phyloP scores from a whole-genome alignment of 306 rosid genomes.

The Crotalaria pallida region DNA sequence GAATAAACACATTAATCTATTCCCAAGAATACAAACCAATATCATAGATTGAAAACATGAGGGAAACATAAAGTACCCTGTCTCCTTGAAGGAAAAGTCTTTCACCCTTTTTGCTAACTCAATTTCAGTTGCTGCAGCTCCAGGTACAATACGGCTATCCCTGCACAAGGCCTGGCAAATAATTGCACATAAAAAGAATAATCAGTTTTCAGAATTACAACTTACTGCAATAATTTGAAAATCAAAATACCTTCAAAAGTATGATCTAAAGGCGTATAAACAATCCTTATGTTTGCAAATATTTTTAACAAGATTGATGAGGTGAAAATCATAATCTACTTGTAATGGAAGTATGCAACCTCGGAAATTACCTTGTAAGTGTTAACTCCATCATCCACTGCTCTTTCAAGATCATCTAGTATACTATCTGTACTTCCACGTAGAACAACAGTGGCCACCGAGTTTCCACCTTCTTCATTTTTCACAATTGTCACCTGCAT shows the following conservation, averaged over 20 bases:
- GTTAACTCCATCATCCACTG: constrained; percentile 92
- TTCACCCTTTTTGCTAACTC: constrained; percentile 83
- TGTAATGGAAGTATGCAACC: not conserved
- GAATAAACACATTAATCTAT: not conserved
- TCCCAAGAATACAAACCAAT: not conserved
- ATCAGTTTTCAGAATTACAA: not conserved
- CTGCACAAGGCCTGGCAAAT: constrained; percentile 78
- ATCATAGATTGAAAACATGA: not conserved
- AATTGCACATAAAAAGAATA: constrained; percentile 16
- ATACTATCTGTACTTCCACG: constrained; percentile 89
- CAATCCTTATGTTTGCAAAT: not conserved
- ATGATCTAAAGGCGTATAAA: not conserved
- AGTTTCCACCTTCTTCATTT: constrained; percentile 88
- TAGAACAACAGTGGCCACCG: constrained; percentile 66
- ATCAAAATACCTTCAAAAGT: not conserved
- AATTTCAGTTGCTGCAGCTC: constrained; percentile 93
- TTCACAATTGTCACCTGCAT: constrained; percentile 63
- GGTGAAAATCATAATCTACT: not conserved
- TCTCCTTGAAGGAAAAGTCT: constrained; percentile 83
- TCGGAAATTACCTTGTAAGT: constrained; percentile 67
- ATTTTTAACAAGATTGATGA: not conserved
- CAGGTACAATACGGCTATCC: constrained; percentile 89
- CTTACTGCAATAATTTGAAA: not conserved
- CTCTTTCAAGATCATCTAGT: constrained; percentile 87
- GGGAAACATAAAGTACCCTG: constrained; percentile 51